A percentile compares a stretch with the other conserved stretches of the same genome.
These are phyloP conservation scores for Tricholoma terreum DNA, from an alignment of 768 basidiomycete genomes.

Conservation along the genomic window DNA sequence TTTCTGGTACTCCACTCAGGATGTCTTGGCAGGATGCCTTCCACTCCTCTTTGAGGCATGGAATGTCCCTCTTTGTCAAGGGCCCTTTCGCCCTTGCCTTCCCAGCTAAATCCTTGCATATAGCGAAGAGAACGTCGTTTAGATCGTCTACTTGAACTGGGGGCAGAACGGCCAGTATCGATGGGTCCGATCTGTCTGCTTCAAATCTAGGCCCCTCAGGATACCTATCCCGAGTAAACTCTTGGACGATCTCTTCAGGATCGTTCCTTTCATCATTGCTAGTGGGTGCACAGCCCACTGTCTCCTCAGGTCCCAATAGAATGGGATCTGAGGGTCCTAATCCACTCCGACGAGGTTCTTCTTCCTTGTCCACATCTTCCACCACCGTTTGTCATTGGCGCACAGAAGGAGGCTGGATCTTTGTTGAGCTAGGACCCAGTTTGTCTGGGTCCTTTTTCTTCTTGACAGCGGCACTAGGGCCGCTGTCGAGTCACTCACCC, in stretches of 20 bases:
- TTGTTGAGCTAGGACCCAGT: background rate
- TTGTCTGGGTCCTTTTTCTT: background rate
- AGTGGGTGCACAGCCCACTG: no score
- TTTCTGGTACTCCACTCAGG: background rate
- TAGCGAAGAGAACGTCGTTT: background rate
- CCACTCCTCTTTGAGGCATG: background rate
- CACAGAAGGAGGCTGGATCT: background rate
- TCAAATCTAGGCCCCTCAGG: background rate
- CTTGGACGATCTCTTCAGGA: background rate
- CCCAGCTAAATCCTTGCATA: background rate
- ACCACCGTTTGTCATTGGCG: no score
- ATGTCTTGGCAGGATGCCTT: background rate
- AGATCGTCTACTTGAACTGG: background rate
- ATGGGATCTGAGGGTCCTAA: background rate
- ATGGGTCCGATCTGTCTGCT: background rate
- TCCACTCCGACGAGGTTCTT: background rate
- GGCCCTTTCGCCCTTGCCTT: background rate
- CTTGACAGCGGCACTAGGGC: background rate
- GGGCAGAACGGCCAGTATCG: background rate
- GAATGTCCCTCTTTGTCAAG: background rate
- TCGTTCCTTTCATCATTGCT: background rate
- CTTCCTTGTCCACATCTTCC: background rate
- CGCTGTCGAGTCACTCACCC: background rate
- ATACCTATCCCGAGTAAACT: background rate
- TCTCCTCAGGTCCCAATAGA: background rate